These are phyloP conservation scores for Candida qinlingensis DNA, from an alignment of 805 yeast genomes.

Conservation along the genomic window DNA sequence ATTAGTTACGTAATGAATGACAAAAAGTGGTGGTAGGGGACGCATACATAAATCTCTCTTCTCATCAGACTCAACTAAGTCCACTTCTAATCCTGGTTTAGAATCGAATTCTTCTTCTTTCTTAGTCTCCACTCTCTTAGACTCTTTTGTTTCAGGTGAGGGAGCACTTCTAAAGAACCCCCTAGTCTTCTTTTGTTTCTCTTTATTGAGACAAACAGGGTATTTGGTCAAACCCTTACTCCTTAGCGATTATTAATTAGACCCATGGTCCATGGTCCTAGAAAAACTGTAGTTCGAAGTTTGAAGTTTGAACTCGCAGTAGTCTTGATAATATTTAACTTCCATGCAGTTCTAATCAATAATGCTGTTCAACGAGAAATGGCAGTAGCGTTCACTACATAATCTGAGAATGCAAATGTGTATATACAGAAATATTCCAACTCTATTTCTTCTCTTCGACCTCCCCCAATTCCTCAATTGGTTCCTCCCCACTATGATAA, in stretches of 20 bases:
- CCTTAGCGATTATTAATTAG: no score
- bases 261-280: no score
- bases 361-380: no score
- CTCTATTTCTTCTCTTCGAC: conserved; percentile 1
- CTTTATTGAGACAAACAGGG: no score
- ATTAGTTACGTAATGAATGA: no score
- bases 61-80: not conserved
- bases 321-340: no score
- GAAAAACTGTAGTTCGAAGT: no score
- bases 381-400: no score
- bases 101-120: not conserved
- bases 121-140: not conserved
- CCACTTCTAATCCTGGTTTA: not conserved
- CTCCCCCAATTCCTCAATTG: not conserved
- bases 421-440: not conserved
- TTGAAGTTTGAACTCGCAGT: no score
- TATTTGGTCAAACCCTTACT: no score
- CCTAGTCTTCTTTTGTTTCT: not conserved
- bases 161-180: conserved; percentile 1
- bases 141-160: not conserved
- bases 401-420: not conserved
- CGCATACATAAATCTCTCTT: not conserved
- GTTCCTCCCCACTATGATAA: conserved; percentile 14
- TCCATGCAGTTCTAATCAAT: no score
- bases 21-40: no score